Evolutionary conservation across 2,329 filamentous ascomycete species (phyloP).

Genomic region (Penicillium sp.): DNA sequence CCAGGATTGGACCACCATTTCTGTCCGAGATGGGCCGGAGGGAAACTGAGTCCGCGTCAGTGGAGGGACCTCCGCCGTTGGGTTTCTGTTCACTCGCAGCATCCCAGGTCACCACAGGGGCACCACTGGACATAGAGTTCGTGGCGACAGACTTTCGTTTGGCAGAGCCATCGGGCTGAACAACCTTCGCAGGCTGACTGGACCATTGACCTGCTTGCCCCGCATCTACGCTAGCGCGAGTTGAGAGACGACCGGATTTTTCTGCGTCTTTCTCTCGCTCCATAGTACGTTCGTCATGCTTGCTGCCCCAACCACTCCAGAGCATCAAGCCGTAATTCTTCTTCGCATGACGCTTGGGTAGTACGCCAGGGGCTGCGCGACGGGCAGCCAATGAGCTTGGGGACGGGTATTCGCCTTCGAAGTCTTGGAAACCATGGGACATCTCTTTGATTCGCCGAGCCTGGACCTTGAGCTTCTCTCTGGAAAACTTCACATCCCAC

Average conservation of each 20-base stretch:
- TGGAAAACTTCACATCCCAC: constrained; percentile 73
- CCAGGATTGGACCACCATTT: constrained; percentile 24
- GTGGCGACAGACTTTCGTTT: neutral
- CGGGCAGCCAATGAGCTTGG: constrained; percentile 79
- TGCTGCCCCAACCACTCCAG: constrained; percentile 87
- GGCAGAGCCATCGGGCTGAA: neutral
- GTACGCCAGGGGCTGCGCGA: constrained; percentile 41
- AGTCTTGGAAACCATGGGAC: constrained; percentile 67
- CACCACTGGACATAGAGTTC: neutral
- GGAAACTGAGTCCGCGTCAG: constrained; percentile 10
- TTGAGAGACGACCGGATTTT: constrained; percentile 21
- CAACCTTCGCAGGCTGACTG: constrained; percentile 14
- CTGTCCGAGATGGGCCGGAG: constrained; percentile 16
- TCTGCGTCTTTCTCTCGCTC: constrained; percentile 28
- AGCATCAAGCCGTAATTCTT: constrained; percentile 75
- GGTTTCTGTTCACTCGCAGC: constrained; percentile 5
- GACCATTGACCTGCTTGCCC: constrained; percentile 27
- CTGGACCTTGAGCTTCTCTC: constrained; percentile 69
- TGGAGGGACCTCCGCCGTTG: neutral
- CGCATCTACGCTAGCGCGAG: constrained; percentile 27
- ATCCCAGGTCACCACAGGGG: constrained; percentile 8
- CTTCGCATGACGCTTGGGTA: constrained; percentile 29
- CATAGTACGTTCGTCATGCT: constrained; percentile 78
- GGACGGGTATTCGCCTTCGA: constrained; percentile 75
- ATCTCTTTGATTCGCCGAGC: constrained; percentile 73